phyloP scores from a whole-genome alignment of 345 rosid species.

The Trapa incisa region DNA sequence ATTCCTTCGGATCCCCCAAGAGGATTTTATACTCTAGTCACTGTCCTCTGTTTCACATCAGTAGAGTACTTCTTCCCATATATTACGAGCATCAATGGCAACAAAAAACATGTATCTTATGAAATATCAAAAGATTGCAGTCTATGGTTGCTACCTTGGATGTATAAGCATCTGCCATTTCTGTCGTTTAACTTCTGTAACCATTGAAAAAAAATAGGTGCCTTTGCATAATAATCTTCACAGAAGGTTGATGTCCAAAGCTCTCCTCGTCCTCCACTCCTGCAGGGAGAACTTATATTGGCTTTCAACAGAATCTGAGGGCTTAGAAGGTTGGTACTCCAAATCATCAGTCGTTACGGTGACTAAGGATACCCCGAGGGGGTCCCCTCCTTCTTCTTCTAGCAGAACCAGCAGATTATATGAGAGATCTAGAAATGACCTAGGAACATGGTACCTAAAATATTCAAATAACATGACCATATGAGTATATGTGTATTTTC shows the following conservation, averaged over 20 bases:
- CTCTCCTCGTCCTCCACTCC: neutral
- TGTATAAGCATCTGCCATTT: neutral
- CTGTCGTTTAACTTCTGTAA: neutral
- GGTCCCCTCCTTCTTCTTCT: slow-evolving; percentile 67
- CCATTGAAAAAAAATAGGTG: neutral
- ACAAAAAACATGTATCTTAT: neutral
- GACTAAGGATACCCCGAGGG: slow-evolving; percentile 38
- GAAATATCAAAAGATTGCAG: neutral
- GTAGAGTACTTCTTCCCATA: neutral
- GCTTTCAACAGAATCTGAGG: neutral
- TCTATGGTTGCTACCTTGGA: neutral
- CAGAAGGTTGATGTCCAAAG: neutral
- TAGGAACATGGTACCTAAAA: slow-evolving; percentile 67
- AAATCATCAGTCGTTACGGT: slow-evolving; percentile 22
- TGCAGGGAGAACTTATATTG: neutral
- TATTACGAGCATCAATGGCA: neutral
- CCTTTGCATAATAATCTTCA: neutral
- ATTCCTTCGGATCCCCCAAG: too few relatives aligned
- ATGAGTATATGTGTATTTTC: neutral
- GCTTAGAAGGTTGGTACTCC: neutral
- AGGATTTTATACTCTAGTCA: too few relatives aligned
- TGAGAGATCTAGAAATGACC: slow-evolving; percentile 41
- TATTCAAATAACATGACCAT: neutral
- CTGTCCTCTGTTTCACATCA: neutral
- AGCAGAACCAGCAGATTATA: slow-evolving; percentile 42